These are phyloP conservation scores for Hibiscus mutabilis DNA, from an alignment of 345 rosid genomes.

Conservation along the genomic window DNA sequence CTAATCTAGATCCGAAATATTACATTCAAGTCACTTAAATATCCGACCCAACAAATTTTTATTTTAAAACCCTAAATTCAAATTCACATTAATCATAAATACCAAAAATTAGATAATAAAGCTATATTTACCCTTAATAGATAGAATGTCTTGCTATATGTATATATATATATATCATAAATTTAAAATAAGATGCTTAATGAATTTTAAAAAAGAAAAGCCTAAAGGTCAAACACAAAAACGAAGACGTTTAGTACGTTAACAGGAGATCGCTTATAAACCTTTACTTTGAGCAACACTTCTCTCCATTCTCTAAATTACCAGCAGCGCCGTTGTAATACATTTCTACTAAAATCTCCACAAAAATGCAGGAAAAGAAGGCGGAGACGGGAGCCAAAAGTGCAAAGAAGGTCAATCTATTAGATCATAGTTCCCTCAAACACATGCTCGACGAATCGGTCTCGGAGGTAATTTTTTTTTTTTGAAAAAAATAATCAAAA, in stretches of 20 bases:
- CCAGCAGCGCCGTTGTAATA: not conserved
- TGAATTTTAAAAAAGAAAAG: no score
- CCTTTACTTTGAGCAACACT: not conserved
- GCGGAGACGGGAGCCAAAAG: conserved; percentile 45
- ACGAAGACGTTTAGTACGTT: not conserved
- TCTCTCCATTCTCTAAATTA: not conserved
- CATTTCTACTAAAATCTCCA: not conserved
- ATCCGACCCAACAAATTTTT: no score
- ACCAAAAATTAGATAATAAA: no score
- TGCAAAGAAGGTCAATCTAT: conserved; percentile 77
- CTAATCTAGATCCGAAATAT: no score
- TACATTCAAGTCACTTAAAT: no score
- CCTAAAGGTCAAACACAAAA: no score
- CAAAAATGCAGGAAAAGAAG: conserved; percentile 51
- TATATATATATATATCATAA: no score
- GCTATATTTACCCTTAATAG: no score
- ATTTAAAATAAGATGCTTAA: no score
- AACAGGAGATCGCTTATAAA: not conserved
- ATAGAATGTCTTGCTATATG: no score
- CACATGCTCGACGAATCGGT: conserved; percentile 89
- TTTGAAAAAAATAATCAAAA: not conserved
- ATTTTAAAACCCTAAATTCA: no score
- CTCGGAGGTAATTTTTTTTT: conserved; percentile 47
- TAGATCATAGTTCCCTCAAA: conserved; percentile 92
- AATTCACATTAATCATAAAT: no score